Base-by-base conservation (phyloP, 768 basidiomycete genomes). In the Boletus barrowsii region DNA sequence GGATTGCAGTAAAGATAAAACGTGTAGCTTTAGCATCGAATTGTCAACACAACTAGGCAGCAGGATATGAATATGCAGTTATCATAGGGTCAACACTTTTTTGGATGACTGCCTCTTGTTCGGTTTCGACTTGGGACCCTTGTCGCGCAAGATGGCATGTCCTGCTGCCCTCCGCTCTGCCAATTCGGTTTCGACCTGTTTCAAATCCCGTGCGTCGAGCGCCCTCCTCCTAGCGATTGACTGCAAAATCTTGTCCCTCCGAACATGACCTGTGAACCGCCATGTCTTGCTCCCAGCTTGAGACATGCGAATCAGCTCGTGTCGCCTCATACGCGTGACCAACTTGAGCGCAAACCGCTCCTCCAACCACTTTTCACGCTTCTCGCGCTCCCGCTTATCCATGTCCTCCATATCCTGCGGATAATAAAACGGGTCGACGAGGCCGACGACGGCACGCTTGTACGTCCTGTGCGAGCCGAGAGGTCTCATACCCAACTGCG, bases 381-480 rank as follows among this genome's bases (percentile, higher is more conserved):
- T 73, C 62, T 73, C 69, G 55, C 81, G 76, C 56, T 84, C 79
- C 46, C 76, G 71, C n/a, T 61, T 65, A 47, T 62, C 67, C 87
- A 96, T 89, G 68, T 93, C 93, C 64, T 89, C 90, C 56, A 85
- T 55, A 43, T 87, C 82, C 50, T 81, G 82, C 0, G 94, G 94
- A 68, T 93, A 96, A 75, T 95, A 93, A 77, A 98, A 98, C 2
- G 94, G 94, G 59, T 95, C 87, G 24, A 87, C 83, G 52, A 98
- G 79, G 29, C 94, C 94, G 20, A 98, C 92, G 35, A 96, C 85
- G 4, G 93, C 93, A 35, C 91, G 87, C 68, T 98, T 98, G 76
- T 92, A 95, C 20, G 86, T 86, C 60, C 77, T 79, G 62, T 79
- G 58, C 48, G 71, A 43, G 64, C 73, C 44, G 45, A 70, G 57